Percentiles rank a stretch among this genome's conserved stretches.
phyloP scores from a whole-genome alignment of 1,284 basidiomycete genomes.

The Athelia sp. region DNA sequence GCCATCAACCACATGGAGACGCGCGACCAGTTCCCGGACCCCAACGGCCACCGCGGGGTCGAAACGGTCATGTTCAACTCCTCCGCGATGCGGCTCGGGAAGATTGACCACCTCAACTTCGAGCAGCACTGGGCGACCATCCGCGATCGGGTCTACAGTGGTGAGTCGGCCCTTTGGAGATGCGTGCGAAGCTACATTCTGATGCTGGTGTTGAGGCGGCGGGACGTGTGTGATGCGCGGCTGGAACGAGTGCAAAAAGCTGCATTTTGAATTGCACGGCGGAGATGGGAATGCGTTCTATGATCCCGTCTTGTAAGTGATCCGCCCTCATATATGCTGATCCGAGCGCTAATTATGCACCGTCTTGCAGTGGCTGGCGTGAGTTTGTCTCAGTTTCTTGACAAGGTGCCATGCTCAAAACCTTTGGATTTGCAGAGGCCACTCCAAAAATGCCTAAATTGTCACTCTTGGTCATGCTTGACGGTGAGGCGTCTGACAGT shows the following conservation, averaged over 20 bases:
- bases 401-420: no score
- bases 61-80: background rate
- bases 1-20: conserved; percentile 1
- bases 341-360: no score
- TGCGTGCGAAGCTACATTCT: background rate
- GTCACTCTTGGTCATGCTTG: background rate
- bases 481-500: background rate
- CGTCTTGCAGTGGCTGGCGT: background rate
- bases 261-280: background rate
- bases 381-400: background rate
- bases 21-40: background rate
- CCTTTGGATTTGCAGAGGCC: background rate
- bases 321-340: background rate
- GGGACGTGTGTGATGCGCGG: background rate
- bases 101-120: background rate
- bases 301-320: background rate
- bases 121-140: background rate
- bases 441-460: background rate
- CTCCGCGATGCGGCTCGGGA: background rate
- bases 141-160: background rate
- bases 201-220: background rate
- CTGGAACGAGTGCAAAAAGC: background rate
- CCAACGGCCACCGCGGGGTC: background rate
- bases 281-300: background rate
- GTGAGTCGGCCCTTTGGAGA: background rate